phyloP scores from a whole-genome alignment of 768 basidiomycete genomes.

The Russula lepida region DNA sequence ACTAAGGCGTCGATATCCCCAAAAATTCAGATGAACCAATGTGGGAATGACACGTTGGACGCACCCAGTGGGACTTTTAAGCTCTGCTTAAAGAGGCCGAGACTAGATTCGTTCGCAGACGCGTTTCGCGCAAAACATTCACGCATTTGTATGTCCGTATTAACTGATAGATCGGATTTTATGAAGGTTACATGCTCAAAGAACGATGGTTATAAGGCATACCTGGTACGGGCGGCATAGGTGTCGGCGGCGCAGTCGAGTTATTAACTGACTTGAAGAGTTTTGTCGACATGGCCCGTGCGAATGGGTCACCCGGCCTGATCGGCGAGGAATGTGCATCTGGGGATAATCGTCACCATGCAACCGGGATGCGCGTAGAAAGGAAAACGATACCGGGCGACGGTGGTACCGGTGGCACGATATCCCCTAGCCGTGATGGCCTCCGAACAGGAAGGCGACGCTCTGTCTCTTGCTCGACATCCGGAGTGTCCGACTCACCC shows the following conservation, averaged over 20 bases:
- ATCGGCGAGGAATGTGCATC: constrained; percentile 1
- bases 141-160: background rate
- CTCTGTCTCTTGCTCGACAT: constrained; percentile 6
- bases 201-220: constrained; percentile 29
- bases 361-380: background rate
- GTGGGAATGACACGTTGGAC: constrained; percentile 14
- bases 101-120: constrained; percentile 31
- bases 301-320: background rate
- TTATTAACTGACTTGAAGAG: constrained; percentile 4
- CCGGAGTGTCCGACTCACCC: constrained; percentile 27
- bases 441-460: constrained; percentile 4
- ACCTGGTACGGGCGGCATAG: constrained; percentile 6
- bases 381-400: constrained; percentile 21
- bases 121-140: constrained; percentile 14
- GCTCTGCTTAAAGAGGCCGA: constrained; percentile 54
- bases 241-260: background rate
- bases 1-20: constrained; percentile 32
- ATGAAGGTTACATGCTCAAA: background rate
- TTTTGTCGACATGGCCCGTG: constrained; percentile 5
- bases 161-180: constrained; percentile 7
- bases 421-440: constrained; percentile 6
- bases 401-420: constrained; percentile 20
- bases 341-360: background rate
- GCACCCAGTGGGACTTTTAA: constrained; percentile 68
- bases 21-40: background rate